A percentile compares a stretch with the other conserved stretches of the same genome.
Evolutionary conservation across 2,329 filamentous ascomycete genomes (phyloP).

Genomic region (Neonectria hederae): DNA sequence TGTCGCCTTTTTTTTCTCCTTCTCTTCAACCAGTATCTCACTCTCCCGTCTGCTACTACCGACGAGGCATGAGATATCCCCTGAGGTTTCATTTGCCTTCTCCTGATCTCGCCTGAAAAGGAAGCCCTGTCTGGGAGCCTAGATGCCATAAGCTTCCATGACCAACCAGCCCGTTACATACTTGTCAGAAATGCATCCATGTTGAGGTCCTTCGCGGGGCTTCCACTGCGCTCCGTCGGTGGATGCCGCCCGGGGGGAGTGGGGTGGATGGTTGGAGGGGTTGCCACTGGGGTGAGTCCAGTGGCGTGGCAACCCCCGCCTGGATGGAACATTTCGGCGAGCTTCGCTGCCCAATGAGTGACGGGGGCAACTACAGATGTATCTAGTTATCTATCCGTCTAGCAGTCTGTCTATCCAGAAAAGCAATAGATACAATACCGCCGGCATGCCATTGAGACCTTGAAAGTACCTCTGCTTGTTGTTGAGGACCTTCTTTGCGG

Average conservation of each 20-base stretch:
- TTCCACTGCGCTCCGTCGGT: constrained; percentile 38
- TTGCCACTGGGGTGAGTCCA: constrained; percentile 17
- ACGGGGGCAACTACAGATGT: constrained; percentile 19
- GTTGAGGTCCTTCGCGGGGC: constrained; percentile 34
- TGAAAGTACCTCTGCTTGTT: not conserved
- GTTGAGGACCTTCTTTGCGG: not conserved
- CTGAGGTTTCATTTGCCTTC: not conserved
- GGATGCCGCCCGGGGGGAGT: constrained; percentile 31
- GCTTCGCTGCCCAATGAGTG: constrained; percentile 25
- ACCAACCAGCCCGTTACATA: constrained; percentile 1
- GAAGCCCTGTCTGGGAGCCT: not conserved
- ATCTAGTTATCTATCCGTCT: not conserved
- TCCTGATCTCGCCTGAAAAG: not conserved
- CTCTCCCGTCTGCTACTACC: not conserved
- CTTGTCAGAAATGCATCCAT: constrained; percentile 27
- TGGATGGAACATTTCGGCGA: constrained; percentile 15
- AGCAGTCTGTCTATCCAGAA: too few relatives aligned
- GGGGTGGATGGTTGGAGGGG: constrained; percentile 1
- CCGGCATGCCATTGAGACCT: not conserved
- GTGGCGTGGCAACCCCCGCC: constrained; percentile 23
- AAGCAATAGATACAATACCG: not conserved
- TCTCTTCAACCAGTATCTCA: not conserved
- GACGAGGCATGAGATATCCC: too few relatives aligned
- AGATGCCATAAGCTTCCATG: not conserved
- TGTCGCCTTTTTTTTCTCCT: not conserved